Conservation (phyloP, 2,329 filamentous ascomycete genomes). For the Penicillium rolfsii region DNA sequence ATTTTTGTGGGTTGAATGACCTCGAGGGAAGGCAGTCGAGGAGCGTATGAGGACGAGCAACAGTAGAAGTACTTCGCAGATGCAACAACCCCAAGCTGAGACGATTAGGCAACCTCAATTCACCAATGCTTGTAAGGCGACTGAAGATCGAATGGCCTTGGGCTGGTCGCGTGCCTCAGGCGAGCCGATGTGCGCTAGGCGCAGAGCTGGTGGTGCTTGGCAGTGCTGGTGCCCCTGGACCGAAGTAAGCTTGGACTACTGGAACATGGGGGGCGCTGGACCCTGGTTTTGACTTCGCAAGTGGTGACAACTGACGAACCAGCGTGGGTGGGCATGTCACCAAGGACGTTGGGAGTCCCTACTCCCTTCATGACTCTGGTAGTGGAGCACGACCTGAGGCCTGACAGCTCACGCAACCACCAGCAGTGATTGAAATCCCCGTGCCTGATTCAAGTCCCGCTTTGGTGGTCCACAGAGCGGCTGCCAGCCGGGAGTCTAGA, state of each 20-base stretch:
- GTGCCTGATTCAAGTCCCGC: neutral
- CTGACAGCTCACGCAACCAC: neutral
- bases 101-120: slow-evolving; percentile 2
- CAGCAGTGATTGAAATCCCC: too few relatives aligned
- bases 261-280: neutral
- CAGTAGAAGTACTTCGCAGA: neutral
- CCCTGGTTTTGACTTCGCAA: neutral
- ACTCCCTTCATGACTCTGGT: neutral
- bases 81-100: neutral
- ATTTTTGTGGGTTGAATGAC: slow-evolving; percentile 6
- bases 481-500: neutral
- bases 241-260: neutral
- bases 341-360: too few relatives aligned
- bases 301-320: neutral
- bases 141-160: neutral
- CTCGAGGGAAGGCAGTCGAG: neutral
- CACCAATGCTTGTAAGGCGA: neutral
- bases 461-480: too few relatives aligned
- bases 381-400: neutral
- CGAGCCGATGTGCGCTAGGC: neutral
- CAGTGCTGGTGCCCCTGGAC: neutral
- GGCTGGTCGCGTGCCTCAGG: slow-evolving; percentile 9
- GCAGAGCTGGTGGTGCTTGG: neutral
- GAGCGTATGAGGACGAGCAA: neutral
- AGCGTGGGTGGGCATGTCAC: slow-evolving; percentile 4